Evolutionary conservation across 306 rosid genomes (phyloP), one percentile per base, ranked within the genome.

Genomic region (Corylus avellana): DNA sequence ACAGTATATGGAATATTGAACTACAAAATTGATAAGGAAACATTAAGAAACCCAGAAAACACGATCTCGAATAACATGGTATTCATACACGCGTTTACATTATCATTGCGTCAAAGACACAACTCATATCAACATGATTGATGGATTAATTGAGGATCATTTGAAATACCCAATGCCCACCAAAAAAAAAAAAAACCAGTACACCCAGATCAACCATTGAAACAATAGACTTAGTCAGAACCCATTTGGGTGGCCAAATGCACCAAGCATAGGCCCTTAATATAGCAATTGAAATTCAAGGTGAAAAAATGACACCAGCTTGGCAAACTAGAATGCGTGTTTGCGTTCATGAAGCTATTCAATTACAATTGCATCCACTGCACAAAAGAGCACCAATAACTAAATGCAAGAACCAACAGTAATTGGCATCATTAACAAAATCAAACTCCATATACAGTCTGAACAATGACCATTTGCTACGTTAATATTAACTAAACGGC

Each of bases 11-110:
- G 51, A 58, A 68, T 73, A 67, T 85, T 68, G 75, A 75, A 78
- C 96, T 91, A 13, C 84, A 84, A 75, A 74, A 74, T 22, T 27
- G 39, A 63, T 18, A 71, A 56, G 8, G 22, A 22, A 54, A 44
- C 56, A 47, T 12, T 56, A 51, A 82, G 16, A 76, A 46, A 25
- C 25, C 29, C 47, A 58, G 8, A 42, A 9, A 22, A 58, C 1
- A 59, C 10, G 11, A 22, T 62, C 44, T 62, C 17, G 17, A 62
- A 62, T 57, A 12, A 62, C 8, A 32, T 20, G 16, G 29, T 6
- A 18, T 42, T 68, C 13, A 14, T 46, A 14, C 0, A 39, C n/a
- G 14, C 61, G 76, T 39, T 72, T 39, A 74, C 29, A 78, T 50
- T 55, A 70, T 9, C 25, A 10, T 39, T 9, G 74, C 73, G 42